A percentile compares a stretch with the other conserved stretches of the same genome.
Conservation (phyloP, 169 alveolate genomes). For the Plasmodium fragile region DNA sequence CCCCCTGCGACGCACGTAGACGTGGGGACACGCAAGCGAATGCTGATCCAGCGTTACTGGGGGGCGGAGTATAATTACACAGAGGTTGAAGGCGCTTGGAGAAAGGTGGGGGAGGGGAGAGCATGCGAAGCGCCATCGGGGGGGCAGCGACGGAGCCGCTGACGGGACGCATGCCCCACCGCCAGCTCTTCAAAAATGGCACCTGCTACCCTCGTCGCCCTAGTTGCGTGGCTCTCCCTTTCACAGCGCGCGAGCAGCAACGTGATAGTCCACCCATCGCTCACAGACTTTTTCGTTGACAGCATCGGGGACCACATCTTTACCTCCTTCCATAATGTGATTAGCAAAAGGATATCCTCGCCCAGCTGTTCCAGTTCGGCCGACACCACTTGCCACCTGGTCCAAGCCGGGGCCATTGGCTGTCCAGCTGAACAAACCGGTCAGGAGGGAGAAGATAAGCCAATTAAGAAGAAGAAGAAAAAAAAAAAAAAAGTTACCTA, state of each 20-base stretch:
- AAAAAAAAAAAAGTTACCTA: neutral
- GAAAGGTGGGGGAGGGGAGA: too few species aligned
- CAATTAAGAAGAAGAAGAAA: neutral
- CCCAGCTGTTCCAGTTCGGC: conserved; percentile 43
- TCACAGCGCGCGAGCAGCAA: neutral
- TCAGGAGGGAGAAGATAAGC: neutral
- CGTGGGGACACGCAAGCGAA: neutral
- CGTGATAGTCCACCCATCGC: conserved; percentile 33
- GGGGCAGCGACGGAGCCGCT: neutral
- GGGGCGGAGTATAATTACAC: neutral
- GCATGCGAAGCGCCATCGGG: neutral
- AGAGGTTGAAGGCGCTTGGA: neutral
- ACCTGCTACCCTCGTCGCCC: neutral
- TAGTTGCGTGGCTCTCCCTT: neutral
- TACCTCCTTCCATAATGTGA: conserved; percentile 23
- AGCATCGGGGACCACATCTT: conserved; percentile 19
- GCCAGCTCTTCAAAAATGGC: conserved; percentile 6
- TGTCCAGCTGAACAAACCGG: neutral
- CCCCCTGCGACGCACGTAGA: neutral
- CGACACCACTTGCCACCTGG: conserved; percentile 19
- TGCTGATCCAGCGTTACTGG: neutral
- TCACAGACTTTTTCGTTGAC: conserved; percentile 58
- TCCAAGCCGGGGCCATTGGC: neutral
- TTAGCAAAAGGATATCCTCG: conserved; percentile 13
- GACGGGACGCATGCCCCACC: neutral